Percentiles rank a stretch among this genome's conserved stretches.
These are phyloP conservation scores for Lactarius akahatsu DNA, from an alignment of 768 basidiomycete species.

Conservation along the genomic window DNA sequence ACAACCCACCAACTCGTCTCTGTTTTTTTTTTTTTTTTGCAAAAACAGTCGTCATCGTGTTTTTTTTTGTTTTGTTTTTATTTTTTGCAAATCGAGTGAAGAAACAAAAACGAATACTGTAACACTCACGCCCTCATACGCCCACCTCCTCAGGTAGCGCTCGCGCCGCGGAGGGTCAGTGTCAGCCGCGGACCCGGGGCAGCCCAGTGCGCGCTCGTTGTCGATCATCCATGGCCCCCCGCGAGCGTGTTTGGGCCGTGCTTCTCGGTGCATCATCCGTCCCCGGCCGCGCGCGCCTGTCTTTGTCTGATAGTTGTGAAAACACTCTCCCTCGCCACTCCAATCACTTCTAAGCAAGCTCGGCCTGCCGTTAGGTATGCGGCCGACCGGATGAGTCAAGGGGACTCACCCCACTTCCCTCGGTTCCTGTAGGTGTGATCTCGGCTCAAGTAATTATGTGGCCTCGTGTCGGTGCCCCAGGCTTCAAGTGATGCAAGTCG, in stretches of 20 bases:
- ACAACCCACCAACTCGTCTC: no score
- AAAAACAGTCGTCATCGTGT: no score
- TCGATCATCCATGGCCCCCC: conserved; percentile 22
- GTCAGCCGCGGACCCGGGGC: conserved; percentile 26
- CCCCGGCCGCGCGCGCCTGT: conserved; percentile 2
- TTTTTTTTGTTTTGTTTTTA: no score
- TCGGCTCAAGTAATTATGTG: background rate
- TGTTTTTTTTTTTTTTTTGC: no score
- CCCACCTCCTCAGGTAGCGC: conserved; percentile 9
- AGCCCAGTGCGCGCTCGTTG: conserved; percentile 22
- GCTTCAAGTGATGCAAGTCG: background rate
- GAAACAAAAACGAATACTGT: background rate
- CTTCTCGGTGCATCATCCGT: conserved; percentile 27
- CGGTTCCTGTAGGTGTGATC: background rate
- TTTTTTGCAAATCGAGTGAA: background rate
- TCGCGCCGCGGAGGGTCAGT: conserved; percentile 24
- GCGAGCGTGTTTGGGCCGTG: conserved; percentile 16
- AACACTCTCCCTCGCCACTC: background rate
- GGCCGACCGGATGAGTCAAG: background rate
- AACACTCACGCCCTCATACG: conserved; percentile 2
- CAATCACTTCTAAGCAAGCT: background rate
- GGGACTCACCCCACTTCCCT: background rate
- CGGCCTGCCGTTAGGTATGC: background rate
- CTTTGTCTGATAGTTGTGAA: background rate
- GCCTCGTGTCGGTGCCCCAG: background rate